Evolutionary conservation across 768 basidiomycete genomes (phyloP).

Genomic region (Sarcodon sp.): DNA sequence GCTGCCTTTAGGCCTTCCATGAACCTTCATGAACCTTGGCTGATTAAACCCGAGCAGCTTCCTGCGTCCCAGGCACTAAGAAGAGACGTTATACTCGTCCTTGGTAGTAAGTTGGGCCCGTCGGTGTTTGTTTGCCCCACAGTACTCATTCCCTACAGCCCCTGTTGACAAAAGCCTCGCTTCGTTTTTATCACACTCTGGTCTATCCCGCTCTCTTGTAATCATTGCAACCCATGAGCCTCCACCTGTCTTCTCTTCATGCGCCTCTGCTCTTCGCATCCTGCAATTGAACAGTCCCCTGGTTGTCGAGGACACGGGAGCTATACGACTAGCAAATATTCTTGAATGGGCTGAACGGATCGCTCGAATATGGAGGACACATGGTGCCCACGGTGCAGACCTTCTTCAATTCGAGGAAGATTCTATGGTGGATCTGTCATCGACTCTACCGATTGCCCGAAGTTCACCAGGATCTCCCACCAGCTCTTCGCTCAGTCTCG

Average conservation of each 20-base stretch:
- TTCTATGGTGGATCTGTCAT: conserved; percentile 13
- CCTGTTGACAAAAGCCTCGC: conserved; percentile 18
- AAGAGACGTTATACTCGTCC: conserved; percentile 21
- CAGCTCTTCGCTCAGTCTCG: conserved; percentile 9
- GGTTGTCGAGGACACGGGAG: conserved; percentile 17
- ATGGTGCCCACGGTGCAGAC: conserved; percentile 15
- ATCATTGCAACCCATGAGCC: conserved; percentile 23
- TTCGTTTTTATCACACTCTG: conserved; percentile 19
- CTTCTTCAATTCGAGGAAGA: conserved; percentile 14
- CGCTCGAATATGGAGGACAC: conserved; percentile 21
- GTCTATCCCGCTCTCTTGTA: conserved; percentile 22
- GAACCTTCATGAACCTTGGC: conserved; percentile 16
- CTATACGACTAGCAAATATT: conserved; percentile 20
- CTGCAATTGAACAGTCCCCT: conserved; percentile 20
- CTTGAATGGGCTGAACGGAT: conserved; percentile 28
- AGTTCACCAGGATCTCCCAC: conserved; percentile 11
- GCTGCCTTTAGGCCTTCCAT: not conserved
- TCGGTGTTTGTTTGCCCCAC: not conserved
- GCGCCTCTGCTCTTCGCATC: conserved; percentile 19
- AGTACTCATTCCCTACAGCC: conserved; percentile 9
- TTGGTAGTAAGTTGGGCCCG: conserved; percentile 19
- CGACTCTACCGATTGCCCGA: conserved; percentile 7
- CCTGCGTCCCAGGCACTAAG: conserved; percentile 10
- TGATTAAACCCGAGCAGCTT: conserved; percentile 12
- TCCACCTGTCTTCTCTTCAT: conserved; percentile 13